Evolutionary conservation across 140 eudicot species (phyloP).

Genomic region (Oenanthe javanica): DNA sequence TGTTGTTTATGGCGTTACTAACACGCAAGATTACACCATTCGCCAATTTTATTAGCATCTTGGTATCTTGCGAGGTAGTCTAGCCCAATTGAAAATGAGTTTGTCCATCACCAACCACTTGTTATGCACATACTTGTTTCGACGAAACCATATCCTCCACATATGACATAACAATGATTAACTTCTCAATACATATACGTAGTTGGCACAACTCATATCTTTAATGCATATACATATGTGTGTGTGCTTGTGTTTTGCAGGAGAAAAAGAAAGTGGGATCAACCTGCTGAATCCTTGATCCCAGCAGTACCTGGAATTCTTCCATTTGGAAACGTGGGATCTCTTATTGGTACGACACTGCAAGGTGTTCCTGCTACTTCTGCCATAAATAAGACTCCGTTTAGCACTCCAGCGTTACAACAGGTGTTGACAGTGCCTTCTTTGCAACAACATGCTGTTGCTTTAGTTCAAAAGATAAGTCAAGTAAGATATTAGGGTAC

Average conservation of each 20-base stretch:
- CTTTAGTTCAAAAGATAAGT: constrained; percentile 57
- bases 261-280: constrained; percentile 90
- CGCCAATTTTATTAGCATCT: too few species aligned
- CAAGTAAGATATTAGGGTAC: constrained; percentile 34
- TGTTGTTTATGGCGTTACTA: too few species aligned
- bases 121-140: too few species aligned
- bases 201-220: background rate
- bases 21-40: too few species aligned
- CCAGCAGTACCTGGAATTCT: constrained; percentile 50
- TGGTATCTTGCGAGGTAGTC: too few species aligned
- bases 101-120: too few species aligned
- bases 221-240: too few species aligned
- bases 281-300: constrained; percentile 66
- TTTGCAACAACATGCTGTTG: constrained; percentile 52
- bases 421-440: constrained; percentile 33
- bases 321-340: constrained; percentile 50
- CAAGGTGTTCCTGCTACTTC: constrained; percentile 40
- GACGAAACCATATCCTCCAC: too few species aligned
- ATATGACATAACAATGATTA: too few species aligned
- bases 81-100: too few species aligned
- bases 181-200: background rate
- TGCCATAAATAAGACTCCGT: constrained; percentile 29
- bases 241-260: constrained; percentile 26
- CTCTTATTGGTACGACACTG: constrained; percentile 30
- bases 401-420: constrained; percentile 29